phyloP scores from a whole-genome alignment of 2,329 filamentous ascomycete species.

The Penicillium olsonii region DNA sequence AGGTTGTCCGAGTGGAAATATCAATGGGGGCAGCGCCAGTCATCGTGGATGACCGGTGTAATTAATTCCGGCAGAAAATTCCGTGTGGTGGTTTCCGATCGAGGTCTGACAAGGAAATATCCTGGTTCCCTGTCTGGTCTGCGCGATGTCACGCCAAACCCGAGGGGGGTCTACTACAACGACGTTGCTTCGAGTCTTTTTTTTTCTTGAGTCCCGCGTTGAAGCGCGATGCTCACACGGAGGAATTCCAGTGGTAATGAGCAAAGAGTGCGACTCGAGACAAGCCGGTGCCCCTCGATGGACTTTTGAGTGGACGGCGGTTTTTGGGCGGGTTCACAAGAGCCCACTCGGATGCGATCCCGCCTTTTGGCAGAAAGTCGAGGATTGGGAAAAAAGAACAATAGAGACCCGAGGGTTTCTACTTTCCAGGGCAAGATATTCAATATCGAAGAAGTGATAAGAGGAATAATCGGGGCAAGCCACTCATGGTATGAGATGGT shows the following conservation, averaged over 20 bases:
- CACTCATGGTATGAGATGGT: conserved; percentile 21
- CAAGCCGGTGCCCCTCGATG: conserved; percentile 55
- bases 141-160: conserved; percentile 46
- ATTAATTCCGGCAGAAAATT: conserved; percentile 32
- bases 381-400: not conserved
- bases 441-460: conserved; percentile 5
- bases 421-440: too few species aligned
- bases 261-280: conserved; percentile 44
- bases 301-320: conserved; percentile 32
- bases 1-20: conserved; percentile 57
- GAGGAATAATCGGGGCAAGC: conserved; percentile 8
- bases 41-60: conserved; percentile 44
- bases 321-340: conserved; percentile 34
- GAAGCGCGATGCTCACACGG: conserved; percentile 49
- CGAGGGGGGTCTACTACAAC: conserved; percentile 49
- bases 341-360: conserved; percentile 41
- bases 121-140: conserved; percentile 44
- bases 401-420: too few species aligned
- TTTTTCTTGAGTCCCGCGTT: conserved; percentile 46
- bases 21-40: conserved; percentile 60
- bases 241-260: conserved; percentile 42
- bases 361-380: conserved; percentile 36
- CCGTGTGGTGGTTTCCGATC: conserved; percentile 1
- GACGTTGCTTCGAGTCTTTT: conserved; percentile 45
- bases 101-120: conserved; percentile 13